Evolutionary conservation across 169 alveolate genomes (phyloP).

Genomic region (Condylostoma magnum): DNA sequence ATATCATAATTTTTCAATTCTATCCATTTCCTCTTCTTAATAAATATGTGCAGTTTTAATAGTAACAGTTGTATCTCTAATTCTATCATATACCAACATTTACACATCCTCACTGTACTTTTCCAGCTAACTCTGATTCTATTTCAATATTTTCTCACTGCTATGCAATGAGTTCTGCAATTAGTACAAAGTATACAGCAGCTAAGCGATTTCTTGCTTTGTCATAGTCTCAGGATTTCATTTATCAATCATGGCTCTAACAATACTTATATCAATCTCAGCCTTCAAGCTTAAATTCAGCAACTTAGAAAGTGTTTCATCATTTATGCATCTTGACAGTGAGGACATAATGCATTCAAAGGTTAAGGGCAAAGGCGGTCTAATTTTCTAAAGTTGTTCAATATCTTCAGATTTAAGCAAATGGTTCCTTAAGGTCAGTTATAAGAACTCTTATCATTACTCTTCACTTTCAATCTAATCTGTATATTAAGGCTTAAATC

Average conservation of each 20-base stretch:
- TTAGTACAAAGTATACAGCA: slow-evolving; percentile 24
- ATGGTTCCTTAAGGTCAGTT: neutral
- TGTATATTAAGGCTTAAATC: no score
- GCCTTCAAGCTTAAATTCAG: slow-evolving; percentile 16
- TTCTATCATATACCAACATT: slow-evolving; percentile 68
- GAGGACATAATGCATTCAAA: slow-evolving; percentile 37
- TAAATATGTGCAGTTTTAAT: slow-evolving; percentile 41
- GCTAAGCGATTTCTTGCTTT: slow-evolving; percentile 28
- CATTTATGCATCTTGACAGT: slow-evolving; percentile 4
- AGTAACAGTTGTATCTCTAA: slow-evolving; percentile 42
- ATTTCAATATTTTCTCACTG: slow-evolving; percentile 24
- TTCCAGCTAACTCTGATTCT: slow-evolving; percentile 5
- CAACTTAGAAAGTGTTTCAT: slow-evolving; percentile 27
- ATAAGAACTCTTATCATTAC: slow-evolving; percentile 3
- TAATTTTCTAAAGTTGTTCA: slow-evolving; percentile 13
- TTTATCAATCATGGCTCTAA: slow-evolving; percentile 36
- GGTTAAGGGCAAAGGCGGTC: slow-evolving; percentile 39
- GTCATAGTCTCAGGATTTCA: slow-evolving; percentile 29
- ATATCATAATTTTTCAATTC: slow-evolving; percentile 53
- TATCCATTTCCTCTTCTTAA: slow-evolving; percentile 53
- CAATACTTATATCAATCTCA: slow-evolving; percentile 30
- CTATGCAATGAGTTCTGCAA: slow-evolving; percentile 13
- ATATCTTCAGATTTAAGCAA: slow-evolving; percentile 22
- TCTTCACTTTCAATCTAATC: neutral
- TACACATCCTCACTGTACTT: slow-evolving; percentile 51